Conservation (phyloP, 768 basidiomycete species). For the Mycena pura region DNA sequence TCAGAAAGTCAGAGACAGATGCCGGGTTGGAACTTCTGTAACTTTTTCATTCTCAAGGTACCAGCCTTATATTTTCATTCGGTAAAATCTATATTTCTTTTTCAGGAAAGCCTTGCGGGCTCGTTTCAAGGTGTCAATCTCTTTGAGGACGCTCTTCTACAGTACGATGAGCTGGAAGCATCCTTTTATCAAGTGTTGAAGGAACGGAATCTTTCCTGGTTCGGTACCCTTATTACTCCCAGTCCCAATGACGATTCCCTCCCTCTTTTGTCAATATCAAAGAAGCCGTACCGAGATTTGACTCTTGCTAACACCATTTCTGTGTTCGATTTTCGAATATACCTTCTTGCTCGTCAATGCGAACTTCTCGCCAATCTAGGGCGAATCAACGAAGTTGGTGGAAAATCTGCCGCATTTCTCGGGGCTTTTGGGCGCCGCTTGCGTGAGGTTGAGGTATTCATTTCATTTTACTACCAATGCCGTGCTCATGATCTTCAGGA, state of each 20-base stretch:
- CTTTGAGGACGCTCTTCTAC: conserved; percentile 85
- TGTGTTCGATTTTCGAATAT: conserved; percentile 92
- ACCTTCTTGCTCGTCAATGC: conserved; percentile 88
- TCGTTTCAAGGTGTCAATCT: conserved; percentile 93
- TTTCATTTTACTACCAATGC: background rate
- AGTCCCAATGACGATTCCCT: conserved; percentile 75
- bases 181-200: conserved; percentile 76
- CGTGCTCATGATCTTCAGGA: conserved; percentile 38
- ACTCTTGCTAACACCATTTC: conserved; percentile 91
- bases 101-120: conserved; percentile 89
- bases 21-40: conserved; percentile 99
- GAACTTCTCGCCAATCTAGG: conserved; percentile 73
- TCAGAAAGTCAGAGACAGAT: conserved; percentile 89
- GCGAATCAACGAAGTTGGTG: conserved; percentile 71
- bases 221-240: conserved; percentile 82
- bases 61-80: background rate
- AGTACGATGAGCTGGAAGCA: conserved; percentile 91
- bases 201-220: conserved; percentile 92
- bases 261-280: conserved; percentile 77
- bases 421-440: conserved; percentile 77
- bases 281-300: conserved; percentile 88
- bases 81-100: conserved; percentile 26
- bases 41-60: conserved; percentile 95
- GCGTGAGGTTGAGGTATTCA: conserved; percentile 72
- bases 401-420: conserved; percentile 77